Base-by-base conservation (phyloP, 2,329 filamentous ascomycete genomes). In the Fusarium luffae region DNA sequence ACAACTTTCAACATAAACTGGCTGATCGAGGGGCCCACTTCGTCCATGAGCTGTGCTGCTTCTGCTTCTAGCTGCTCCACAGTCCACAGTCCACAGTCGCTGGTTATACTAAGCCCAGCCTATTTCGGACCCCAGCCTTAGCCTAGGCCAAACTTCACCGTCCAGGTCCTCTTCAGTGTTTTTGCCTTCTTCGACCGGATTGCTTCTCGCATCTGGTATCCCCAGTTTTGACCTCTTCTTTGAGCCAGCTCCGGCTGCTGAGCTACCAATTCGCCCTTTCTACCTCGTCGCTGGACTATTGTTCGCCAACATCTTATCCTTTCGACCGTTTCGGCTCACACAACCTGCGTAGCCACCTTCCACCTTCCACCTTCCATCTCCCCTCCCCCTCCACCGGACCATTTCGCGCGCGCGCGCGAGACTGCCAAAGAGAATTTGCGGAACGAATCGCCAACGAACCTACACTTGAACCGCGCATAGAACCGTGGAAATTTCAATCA, bases 131-230 rank as follows among this genome's bases (percentile, higher is more conserved):
- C 72, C 70, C 74, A 30, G 58, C 48, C 57, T 43, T 34, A 66
- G 70, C 60, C 72, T 59, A 72, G 69, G 63, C 66, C 70, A 74
- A 73, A 74, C 66, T 75, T 71, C 72, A 74, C 69, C 70, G 72
- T 74, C 68, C 63, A 71, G 68, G 69, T 70, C 62, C 56, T 62
- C 63, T 40, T 64, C 63, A 70, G 60, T 69, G 61, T 65, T 64
- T 71, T 74, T 63, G 55, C 48, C 46, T 63, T 69, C 52, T 57
- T 66, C 46, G 61, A 64, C 59, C 54, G 28, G 59, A 57, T 44
- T 48, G 59, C 51, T 46, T 46, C 41, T 44, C 65, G 65, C 50
- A 50, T 64, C 59, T 65, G 68, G 58, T 37, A 54, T 62, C 57
- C 61, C 49, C 66, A 59, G 40, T 44, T 70, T 57, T 50, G 49